These are phyloP conservation scores for Endotrypanum monterogeii DNA, from an alignment of 208 protist genomes.

Conservation along the genomic window DNA sequence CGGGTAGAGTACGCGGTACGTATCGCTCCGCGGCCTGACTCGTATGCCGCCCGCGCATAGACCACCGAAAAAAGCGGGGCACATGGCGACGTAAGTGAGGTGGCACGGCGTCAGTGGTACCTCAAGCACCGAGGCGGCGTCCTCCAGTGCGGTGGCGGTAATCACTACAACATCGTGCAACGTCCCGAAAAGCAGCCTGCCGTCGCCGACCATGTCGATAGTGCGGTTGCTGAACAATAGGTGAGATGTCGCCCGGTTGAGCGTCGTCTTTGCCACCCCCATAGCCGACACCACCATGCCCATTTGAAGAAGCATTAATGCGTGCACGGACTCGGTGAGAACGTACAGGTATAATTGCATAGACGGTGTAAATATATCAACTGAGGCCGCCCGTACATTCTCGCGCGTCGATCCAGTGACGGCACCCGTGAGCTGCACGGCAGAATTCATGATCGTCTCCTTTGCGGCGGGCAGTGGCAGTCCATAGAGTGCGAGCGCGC, in stretches of 20 bases:
- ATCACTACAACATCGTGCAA: slow-evolving; percentile 48
- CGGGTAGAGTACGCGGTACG: slow-evolving; percentile 53
- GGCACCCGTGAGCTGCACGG: slow-evolving; percentile 6
- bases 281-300: slow-evolving; percentile 55
- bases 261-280: slow-evolving; percentile 33
- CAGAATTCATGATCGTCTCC: slow-evolving; percentile 37
- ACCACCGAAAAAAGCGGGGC: slow-evolving; percentile 75
- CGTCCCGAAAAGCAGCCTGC: slow-evolving; percentile 23
- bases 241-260: slow-evolving; percentile 11
- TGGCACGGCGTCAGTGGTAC: slow-evolving; percentile 49
- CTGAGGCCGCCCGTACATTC: not conserved
- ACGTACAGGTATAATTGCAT: slow-evolving; percentile 39
- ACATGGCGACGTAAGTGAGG: slow-evolving; percentile 62
- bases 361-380: not conserved
- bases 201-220: not conserved
- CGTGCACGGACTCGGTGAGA: slow-evolving; percentile 69
- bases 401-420: not conserved
- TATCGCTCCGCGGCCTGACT: slow-evolving; percentile 27
- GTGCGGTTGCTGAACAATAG: not conserved
- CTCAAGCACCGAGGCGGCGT: slow-evolving; percentile 51
- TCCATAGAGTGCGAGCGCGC: slow-evolving; percentile 54
- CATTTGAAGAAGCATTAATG: slow-evolving; percentile 69
- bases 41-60: slow-evolving; percentile 46
- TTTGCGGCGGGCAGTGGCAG: slow-evolving; percentile 49
- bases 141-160: slow-evolving; percentile 63